Evolutionary conservation across 2,329 filamentous ascomycete genomes (phyloP), one percentile per base, ranked within the genome.

Genomic region (Stromatinia cepivora): DNA sequence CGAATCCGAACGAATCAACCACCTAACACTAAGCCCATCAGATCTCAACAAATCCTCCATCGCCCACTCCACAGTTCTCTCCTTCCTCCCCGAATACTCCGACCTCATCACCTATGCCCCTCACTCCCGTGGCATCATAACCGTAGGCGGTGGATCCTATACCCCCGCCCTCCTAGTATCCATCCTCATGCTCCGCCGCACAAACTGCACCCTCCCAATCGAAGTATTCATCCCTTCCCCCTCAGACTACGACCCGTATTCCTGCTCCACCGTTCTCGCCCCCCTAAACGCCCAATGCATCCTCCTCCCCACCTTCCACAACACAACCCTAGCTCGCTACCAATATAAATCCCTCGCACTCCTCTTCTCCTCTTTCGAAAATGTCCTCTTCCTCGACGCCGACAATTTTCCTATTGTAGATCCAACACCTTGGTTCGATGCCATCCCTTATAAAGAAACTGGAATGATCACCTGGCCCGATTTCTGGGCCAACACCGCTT

Each of bases 271-370:
- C 15, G 71, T 73, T 81, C 8, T 73, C 82, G 4, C 80, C 9
- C 72, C 75, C 1, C 71, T 82, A 25, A 79, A 81, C 52, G 81
- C 81, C 8, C 76, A 76, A 59, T 83, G 81, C 69, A 70, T 81
- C 2, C 72, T 84, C 0, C 75, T 85, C 7, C 80, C 80, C 2
- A 74, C 76, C 6, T 73, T 78, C 11, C 46, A 36, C 9, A 69
- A 69, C 31, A 36, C 25, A 4, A 73, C 78, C 17, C 79, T 84
- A 62, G 74, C 77, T 22, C 79, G 80, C 50, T 85, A 82, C 73
- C 83, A 84, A 71, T 80, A 82, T 73, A 85, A 85, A 72, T 77
- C 79, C 1, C 80, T 85, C 46, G 80, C 82, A 1, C 81, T 85
- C 74, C 76, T 85, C 8, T 83, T 84, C 72, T 84, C 82, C 10